Conservation (phyloP, 371 early-diverging fungal genomes). For the Mortierella sp. region DNA sequence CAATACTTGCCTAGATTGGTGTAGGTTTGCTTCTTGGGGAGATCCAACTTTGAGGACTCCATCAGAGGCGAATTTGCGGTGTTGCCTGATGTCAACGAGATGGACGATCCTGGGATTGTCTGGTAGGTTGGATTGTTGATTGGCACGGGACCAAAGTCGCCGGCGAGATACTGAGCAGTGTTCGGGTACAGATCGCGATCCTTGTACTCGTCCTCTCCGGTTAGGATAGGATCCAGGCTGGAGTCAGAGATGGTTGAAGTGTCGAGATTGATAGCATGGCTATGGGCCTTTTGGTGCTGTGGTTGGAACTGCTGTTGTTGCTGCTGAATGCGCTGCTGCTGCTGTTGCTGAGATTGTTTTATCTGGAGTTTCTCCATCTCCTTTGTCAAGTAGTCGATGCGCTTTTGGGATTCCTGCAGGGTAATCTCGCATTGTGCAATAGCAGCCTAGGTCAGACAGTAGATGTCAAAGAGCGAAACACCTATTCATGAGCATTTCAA, state of each 20-base stretch:
- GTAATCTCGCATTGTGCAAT: slow-evolving; percentile 81
- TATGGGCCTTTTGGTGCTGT: slow-evolving; percentile 25
- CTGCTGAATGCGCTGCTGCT: slow-evolving; percentile 58
- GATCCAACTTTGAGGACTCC: slow-evolving; percentile 26
- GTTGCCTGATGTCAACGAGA: slow-evolving; percentile 34
- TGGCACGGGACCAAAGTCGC: slow-evolving; percentile 53
- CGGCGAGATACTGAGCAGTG: slow-evolving; percentile 36
- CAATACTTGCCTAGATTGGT: slow-evolving; percentile 63
- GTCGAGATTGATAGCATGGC: slow-evolving; percentile 15
- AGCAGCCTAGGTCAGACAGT: slow-evolving; percentile 28
- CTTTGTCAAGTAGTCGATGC: slow-evolving; percentile 82
- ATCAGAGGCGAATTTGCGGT: slow-evolving; percentile 38
- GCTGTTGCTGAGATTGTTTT: slow-evolving; percentile 53
- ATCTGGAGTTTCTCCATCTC: slow-evolving; percentile 74
- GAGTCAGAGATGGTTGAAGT: slow-evolving; percentile 42
- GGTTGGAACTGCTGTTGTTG: slow-evolving; percentile 63
- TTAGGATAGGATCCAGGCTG: slow-evolving; percentile 45
- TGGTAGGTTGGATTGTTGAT: slow-evolving; percentile 21
- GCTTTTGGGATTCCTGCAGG: slow-evolving; percentile 81
- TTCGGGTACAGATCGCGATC: slow-evolving; percentile 40
- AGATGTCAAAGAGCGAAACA: background rate
- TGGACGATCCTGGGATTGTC: slow-evolving; percentile 26
- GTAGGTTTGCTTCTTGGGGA: slow-evolving; percentile 58
- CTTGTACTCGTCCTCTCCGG: slow-evolving; percentile 52
- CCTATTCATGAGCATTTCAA: too few relatives aligned